Evolutionary conservation across 768 basidiomycete species (phyloP), one percentile per base, ranked within the genome.

Genomic region (Phaffia australis): DNA sequence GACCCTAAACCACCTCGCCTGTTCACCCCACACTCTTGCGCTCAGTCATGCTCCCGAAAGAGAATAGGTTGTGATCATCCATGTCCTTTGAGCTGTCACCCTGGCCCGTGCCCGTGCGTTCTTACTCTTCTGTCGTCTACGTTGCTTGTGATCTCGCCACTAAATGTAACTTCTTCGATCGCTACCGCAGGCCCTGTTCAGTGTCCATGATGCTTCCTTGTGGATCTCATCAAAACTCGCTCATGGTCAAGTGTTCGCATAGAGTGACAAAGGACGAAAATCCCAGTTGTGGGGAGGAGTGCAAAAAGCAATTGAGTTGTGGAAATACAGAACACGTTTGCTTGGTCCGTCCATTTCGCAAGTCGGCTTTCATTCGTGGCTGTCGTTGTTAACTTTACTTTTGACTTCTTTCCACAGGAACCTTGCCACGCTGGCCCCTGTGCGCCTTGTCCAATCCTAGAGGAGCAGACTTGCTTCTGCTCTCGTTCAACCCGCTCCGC

Each of bases 21-120:
- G 1, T 59, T 69, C 2, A 72, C 74, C 1, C 76, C 76, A 51
- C 76, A 78, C 69, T 76, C 74, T 16, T 80, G 79, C 65, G 77
- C 74, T n/a, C 71, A 76, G 56, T 57, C 68, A 27, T 76, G 77
- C 72, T 52, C 76, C 25, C 56, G 77, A 19, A 60, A 75, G 68
- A 29, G 77, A 32, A 71, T 71, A 0, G 71, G 71, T 9, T 99
- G 94, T 71, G 79, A 80, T 0, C 94, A 97, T 73, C 80, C 89
- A 0, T 98, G 93, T 74, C 83, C 91, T 0, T 74, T 91, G 18
- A 79, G 63, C 35, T 98, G 94, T 73, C 94, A 97, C 75, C 94
- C 95, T 0, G 95, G 94, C 0, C 95, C 94, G 0, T 99, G 95
- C 77, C 93, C 93, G 59, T 63, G 62, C 32, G 62, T 63, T 6